Evolutionary conservation across 2,329 filamentous ascomycete species (phyloP).

Genomic region (Colletotrichum destructivum): DNA sequence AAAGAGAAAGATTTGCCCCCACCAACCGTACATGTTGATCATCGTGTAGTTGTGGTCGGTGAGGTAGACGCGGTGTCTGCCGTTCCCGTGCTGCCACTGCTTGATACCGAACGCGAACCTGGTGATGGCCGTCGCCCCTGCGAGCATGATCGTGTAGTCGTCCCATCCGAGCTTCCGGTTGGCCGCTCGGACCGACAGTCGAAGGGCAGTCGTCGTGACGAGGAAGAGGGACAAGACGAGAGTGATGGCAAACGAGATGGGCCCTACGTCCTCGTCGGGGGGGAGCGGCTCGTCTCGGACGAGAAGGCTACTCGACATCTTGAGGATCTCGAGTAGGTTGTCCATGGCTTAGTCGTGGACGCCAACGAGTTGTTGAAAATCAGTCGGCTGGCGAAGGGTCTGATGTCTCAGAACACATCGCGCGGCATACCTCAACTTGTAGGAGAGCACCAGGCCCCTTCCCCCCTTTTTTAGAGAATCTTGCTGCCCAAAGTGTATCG

Average conservation of each 20-base stretch:
- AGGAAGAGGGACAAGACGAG: constrained; percentile 50
- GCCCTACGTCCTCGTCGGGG: constrained; percentile 51
- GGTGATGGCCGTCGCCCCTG: constrained; percentile 48
- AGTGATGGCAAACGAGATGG: constrained; percentile 50
- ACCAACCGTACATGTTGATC: constrained; percentile 56
- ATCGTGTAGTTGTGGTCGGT: constrained; percentile 49
- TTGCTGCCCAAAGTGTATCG: no score
- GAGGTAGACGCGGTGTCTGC: constrained; percentile 55
- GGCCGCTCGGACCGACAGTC: constrained; percentile 50
- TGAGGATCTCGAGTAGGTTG: not conserved
- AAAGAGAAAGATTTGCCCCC: constrained; percentile 58
- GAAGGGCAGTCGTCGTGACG: constrained; percentile 50
- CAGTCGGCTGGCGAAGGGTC: not conserved
- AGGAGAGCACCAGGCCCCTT: no score
- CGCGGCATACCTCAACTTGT: no score
- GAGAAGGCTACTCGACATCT: not conserved
- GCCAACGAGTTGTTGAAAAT: not conserved
- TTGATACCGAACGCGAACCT: constrained; percentile 53
- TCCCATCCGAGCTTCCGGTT: constrained; percentile 53
- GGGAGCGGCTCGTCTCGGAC: constrained; percentile 54
- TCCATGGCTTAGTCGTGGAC: fast-evolving
- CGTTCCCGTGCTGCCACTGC: constrained; percentile 54
- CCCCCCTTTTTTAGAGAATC: no score
- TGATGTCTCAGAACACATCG: not conserved
- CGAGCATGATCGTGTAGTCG: constrained; percentile 53